These are phyloP conservation scores for Pseudogymnoascus sp. DNA, from an alignment of 2,329 filamentous ascomycete genomes.

Conservation along the genomic window DNA sequence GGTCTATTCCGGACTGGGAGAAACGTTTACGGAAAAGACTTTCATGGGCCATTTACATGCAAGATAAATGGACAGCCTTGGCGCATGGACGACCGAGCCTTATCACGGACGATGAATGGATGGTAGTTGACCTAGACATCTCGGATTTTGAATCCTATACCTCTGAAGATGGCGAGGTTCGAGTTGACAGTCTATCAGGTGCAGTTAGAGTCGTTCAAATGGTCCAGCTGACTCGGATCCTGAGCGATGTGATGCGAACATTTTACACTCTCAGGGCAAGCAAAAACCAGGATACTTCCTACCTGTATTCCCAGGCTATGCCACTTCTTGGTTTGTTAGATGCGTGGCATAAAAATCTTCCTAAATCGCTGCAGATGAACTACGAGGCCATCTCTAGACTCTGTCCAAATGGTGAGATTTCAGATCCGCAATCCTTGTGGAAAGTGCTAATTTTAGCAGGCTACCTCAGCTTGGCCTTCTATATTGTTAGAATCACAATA, in stretches of 20 bases:
- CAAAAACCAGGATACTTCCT: conserved; percentile 22
- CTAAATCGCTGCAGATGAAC: conserved; percentile 40
- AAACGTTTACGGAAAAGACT: conserved; percentile 53
- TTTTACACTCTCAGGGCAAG: conserved; percentile 37
- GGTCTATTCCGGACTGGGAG: conserved; percentile 59
- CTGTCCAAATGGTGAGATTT: conserved; percentile 16
- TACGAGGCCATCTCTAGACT: conserved; percentile 36
- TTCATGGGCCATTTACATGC: conserved; percentile 59
- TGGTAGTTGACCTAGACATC: conserved; percentile 38
- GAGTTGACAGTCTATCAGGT: conserved; percentile 39
- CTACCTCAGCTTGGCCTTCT: conserved; percentile 45
- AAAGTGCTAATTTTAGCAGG: conserved; percentile 29
- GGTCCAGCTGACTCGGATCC: conserved; percentile 43
- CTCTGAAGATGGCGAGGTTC: conserved; percentile 29
- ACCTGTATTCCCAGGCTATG: conserved; percentile 32
- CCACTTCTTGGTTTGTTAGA: conserved; percentile 43
- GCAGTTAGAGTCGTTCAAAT: conserved; percentile 45
- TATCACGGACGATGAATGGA: conserved; percentile 49
- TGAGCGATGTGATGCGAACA: conserved; percentile 43
- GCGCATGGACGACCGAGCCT: conserved; percentile 52
- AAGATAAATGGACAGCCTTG: conserved; percentile 56
- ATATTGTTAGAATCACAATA: conserved; percentile 42
- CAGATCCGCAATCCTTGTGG: not conserved
- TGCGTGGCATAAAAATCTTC: conserved; percentile 42
- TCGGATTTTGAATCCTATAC: conserved; percentile 38